Percentiles rank a stretch among this genome's conserved stretches.
Evolutionary conservation across 768 basidiomycete genomes (phyloP).

Genomic region (Tephrocybe sp.): DNA sequence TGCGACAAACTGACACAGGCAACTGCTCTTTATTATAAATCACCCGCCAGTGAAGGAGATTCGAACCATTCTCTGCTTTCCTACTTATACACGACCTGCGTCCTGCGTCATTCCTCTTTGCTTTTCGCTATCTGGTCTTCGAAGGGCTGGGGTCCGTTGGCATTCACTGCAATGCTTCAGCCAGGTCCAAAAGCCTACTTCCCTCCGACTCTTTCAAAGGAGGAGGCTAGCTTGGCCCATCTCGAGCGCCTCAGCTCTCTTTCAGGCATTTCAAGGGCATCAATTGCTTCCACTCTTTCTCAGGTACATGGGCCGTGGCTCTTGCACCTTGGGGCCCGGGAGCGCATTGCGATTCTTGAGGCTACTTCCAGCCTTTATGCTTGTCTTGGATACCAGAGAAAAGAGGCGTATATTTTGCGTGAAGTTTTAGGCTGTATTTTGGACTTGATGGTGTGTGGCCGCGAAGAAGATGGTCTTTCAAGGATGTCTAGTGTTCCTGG

Average conservation of each 20-base stretch:
- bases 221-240: slow-evolving; percentile 45
- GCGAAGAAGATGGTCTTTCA: slow-evolving; percentile 65
- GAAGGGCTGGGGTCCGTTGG: slow-evolving; percentile 85
- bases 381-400: slow-evolving; percentile 81
- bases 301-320: slow-evolving; percentile 89
- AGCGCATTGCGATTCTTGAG: slow-evolving; percentile 72
- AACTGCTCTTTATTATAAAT: slow-evolving; percentile 58
- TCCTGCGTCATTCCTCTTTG: slow-evolving; percentile 73
- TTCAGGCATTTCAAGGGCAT: slow-evolving; percentile 69
- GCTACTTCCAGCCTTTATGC: slow-evolving; percentile 74
- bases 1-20: slow-evolving; percentile 75
- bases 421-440: slow-evolving; percentile 84
- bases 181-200: slow-evolving; percentile 58
- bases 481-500: slow-evolving; percentile 39
- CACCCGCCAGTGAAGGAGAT: slow-evolving; percentile 54
- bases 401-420: slow-evolving; percentile 84
- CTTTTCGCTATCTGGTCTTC: slow-evolving; percentile 80
- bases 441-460: slow-evolving; percentile 84
- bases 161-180: slow-evolving; percentile 74
- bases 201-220: slow-evolving; percentile 56
- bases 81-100: slow-evolving; percentile 64
- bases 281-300: slow-evolving; percentile 64
- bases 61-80: slow-evolving; percentile 62
- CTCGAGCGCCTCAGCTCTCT: slow-evolving; percentile 67
- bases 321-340: slow-evolving; percentile 72